Evolutionary conservation across 352 stramenopile species (phyloP), one percentile per base, ranked within the genome.

Genomic region (Globisporangium abappressorium): DNA sequence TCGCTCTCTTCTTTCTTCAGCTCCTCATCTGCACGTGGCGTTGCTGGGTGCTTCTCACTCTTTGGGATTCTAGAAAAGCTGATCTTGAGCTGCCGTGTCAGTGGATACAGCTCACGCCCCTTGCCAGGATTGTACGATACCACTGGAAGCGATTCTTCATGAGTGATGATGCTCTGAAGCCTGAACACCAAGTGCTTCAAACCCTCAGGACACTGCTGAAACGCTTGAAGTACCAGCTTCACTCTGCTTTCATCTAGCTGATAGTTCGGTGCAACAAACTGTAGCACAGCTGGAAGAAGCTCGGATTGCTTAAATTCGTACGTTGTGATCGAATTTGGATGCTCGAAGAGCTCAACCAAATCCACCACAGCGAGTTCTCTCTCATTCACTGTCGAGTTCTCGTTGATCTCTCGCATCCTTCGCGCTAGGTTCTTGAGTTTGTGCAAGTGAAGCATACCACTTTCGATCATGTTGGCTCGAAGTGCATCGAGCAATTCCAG

Each of bases 261-360:
- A 11, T 62, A 69, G 1, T 69, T 57, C 3, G 82, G 77, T 4
- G 77, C 73, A 6, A 94, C 34, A 51, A 84, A 92, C 9, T 78
- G 62, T 33, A 92, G 66, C 47, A 95, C 68, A 1, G 85, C 81
- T 33, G 84, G 78, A 8, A 95, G 74, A 1, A 95, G 68, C 54
- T 87, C 75, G 2, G 86, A 95, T 43, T 93, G 86, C 59, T 92
- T 93, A 68, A 95, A 92, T 57, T 95, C 87, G 36, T 92, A 91
- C 0, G 84, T 89, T 24, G 87, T 95, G 54, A 95, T 90, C 12
- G 81, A 85, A 61, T 90, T 88, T 38, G 81, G 70, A 54, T 92
- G 76, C 24, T 92, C 82, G 59, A 94, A 91, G 28, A 94, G 69
- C 56, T 94, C 86, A 41, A 92, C 80, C 24, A 94, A 72, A 69